A percentile compares a stretch with the other conserved stretches of the same genome.
phyloP scores from a whole-genome alignment of 768 basidiomycete species.

The Xanthoconium purpureum region DNA sequence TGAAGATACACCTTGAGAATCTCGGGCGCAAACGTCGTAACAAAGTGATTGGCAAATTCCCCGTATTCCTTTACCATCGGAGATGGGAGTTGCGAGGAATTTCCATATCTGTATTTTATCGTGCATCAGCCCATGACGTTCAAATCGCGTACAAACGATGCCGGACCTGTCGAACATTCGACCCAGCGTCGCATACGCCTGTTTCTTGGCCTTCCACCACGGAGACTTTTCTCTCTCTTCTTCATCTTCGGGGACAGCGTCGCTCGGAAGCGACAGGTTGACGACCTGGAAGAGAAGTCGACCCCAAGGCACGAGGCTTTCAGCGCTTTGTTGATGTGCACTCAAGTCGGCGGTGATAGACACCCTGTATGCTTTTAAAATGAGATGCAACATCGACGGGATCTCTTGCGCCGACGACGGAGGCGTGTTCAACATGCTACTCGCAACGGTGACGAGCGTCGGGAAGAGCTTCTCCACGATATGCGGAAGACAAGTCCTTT shows the following conservation, averaged over 20 bases:
- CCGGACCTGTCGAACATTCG: constrained; percentile 70
- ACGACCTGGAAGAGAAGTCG: constrained; percentile 76
- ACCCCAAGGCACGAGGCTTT: constrained; percentile 86
- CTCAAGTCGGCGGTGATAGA: constrained; percentile 75
- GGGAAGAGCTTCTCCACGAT: constrained; percentile 69
- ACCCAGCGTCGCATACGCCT: constrained; percentile 82
- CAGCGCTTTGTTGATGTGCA: constrained; percentile 67
- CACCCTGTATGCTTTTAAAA: constrained; percentile 84
- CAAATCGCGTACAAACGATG: background rate
- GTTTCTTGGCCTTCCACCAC: constrained; percentile 94
- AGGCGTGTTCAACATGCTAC: constrained; percentile 61
- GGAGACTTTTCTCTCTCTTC: constrained; percentile 75
- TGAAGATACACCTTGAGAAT: constrained; percentile 78
- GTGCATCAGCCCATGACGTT: constrained; percentile 3
- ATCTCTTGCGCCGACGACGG: constrained; percentile 64
- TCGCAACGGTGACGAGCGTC: constrained; percentile 69
- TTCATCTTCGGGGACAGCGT: constrained; percentile 64
- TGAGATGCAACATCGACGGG: constrained; percentile 79
- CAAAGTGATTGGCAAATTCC: constrained; percentile 74
- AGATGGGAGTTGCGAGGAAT: constrained; percentile 80
- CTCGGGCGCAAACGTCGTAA: constrained; percentile 77
- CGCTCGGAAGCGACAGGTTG: constrained; percentile 63
- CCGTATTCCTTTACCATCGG: constrained; percentile 67
- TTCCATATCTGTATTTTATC: constrained; percentile 63
- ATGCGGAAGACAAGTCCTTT: too few species aligned